Evolutionary conservation across 2,329 filamentous ascomycete genomes (phyloP), one percentile per base, ranked within the genome.

Genomic region (Hyphodiscus sp.): DNA sequence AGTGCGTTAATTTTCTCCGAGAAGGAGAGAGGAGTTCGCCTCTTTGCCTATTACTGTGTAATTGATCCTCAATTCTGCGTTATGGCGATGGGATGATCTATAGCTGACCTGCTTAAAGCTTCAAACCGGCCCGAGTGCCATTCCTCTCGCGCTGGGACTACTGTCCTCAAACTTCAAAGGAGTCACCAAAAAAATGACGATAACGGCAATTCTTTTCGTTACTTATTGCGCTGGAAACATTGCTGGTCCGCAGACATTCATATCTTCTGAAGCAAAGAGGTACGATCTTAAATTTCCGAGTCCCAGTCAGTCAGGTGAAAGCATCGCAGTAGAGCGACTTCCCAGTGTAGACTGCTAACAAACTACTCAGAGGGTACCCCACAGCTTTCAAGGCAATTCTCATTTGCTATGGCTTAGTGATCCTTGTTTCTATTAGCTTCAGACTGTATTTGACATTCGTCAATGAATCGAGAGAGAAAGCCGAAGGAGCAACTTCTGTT

Each of bases 401-500:
- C 16, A 51, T 60, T 23, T 61, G 61, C 47, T 60, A 56, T 48
- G 52, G 56, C 5, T 45, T 58, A 18, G 52, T 49, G 6, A 9
- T 58, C 33, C n/a, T n/a, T n/a, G 41, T 54, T 8, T 49, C 51
- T 18, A 26, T 60, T 63, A 23, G 23, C 33, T 45, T 61, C 5
- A 47, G 54, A 26, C 20, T 54, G 15, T 59, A 59, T 41, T 44
- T 61, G 44, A 53, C 33, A 3, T 54, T 56, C 41, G 52, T 55
- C 41, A 61, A 61, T 44, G 50, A 52, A 29, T 49, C 45, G n/a
- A 45, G 69, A 77, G 67, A 69, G 42, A 76, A 74, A 4, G 76
- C 72, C 52, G 69, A 73, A 2, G 29, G 29, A 33, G 29, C 29
- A 33, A 33, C 29, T 33, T 7, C 29, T 13, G 29, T 33, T 33